phyloP scores from a whole-genome alignment of 2,329 filamentous ascomycete genomes.

The Trichoderma pleuroti region DNA sequence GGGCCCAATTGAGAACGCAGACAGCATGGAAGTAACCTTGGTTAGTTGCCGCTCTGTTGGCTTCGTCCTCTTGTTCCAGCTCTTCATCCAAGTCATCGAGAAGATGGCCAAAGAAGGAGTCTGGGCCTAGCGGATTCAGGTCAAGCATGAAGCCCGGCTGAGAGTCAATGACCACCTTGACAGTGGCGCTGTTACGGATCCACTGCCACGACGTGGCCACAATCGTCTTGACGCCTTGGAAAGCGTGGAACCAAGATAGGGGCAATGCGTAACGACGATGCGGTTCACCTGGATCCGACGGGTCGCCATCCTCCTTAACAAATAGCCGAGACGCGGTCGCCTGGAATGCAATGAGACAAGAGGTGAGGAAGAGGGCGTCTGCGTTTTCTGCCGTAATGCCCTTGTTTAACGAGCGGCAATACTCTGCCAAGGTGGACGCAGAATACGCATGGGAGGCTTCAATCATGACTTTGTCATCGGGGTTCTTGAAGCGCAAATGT shows the following conservation, averaged over 20 bases:
- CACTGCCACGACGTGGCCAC: slow-evolving; percentile 63
- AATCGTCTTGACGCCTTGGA: slow-evolving; percentile 64
- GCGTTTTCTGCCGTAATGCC: slow-evolving; percentile 59
- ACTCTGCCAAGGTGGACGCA: slow-evolving; percentile 59
- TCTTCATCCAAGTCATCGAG: slow-evolving; percentile 57
- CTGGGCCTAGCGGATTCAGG: slow-evolving; percentile 47
- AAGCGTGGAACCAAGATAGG: slow-evolving; percentile 63
- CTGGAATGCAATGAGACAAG: slow-evolving; percentile 64
- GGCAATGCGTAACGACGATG: slow-evolving; percentile 54
- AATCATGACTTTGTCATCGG: slow-evolving; percentile 57
- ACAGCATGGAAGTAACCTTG: slow-evolving; percentile 62
- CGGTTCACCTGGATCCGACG: slow-evolving; percentile 33
- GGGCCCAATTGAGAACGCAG: slow-evolving; percentile 64
- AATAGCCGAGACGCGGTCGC: slow-evolving; percentile 61
- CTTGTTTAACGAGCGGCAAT: slow-evolving; percentile 52
- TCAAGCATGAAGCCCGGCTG: slow-evolving; percentile 61
- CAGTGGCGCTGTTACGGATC: slow-evolving; percentile 55
- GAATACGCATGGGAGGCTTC: slow-evolving; percentile 63
- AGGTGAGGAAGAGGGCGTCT: slow-evolving; percentile 60
- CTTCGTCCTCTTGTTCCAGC: slow-evolving; percentile 37
- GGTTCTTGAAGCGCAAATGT: slow-evolving; percentile 55
- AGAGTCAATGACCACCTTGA: slow-evolving; percentile 60
- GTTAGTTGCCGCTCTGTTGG: slow-evolving; percentile 31
- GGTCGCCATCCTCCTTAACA: slow-evolving; percentile 51
- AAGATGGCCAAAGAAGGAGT: slow-evolving; percentile 59